Conservation (phyloP, 2,329 filamentous ascomycete species). For the Hypoxylon sp. region DNA sequence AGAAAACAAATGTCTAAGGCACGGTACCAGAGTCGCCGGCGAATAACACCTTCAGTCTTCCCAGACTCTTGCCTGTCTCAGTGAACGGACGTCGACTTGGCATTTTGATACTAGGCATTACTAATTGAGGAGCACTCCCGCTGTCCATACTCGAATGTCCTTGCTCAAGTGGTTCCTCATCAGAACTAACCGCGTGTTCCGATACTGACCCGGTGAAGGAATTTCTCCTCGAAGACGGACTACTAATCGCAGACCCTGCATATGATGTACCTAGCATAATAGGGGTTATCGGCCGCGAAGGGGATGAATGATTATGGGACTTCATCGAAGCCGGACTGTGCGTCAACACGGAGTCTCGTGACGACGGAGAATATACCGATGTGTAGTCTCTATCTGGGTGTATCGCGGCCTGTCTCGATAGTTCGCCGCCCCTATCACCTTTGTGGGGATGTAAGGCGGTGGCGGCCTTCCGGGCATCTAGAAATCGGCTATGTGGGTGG, state of each 20-base stretch:
- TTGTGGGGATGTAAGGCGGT: conserved; percentile 32
- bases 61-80: conserved; percentile 84
- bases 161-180: conserved; percentile 61
- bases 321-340: conserved; percentile 53
- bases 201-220: conserved; percentile 66
- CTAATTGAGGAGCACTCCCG: conserved; percentile 79
- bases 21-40: conserved; percentile 80
- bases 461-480: conserved; percentile 54
- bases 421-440: conserved; percentile 47
- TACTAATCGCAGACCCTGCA: conserved; percentile 62
- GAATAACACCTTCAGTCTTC: conserved; percentile 89
- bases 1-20: conserved; percentile 20
- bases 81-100: conserved; percentile 92
- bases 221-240: conserved; percentile 66
- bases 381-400: conserved; percentile 40
- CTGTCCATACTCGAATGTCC: conserved; percentile 64
- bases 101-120: conserved; percentile 97
- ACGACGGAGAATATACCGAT: conserved; percentile 51
- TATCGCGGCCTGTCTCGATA: conserved; percentile 34
- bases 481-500: conserved; percentile 49
- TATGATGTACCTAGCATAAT: conserved; percentile 60
- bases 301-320: conserved; percentile 52
- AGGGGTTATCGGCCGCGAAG: conserved; percentile 64
- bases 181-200: conserved; percentile 61
- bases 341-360: conserved; percentile 52